phyloP scores from a whole-genome alignment of 228 moss, liverwort and hornwort species.

The Sphagnum fallax region DNA sequence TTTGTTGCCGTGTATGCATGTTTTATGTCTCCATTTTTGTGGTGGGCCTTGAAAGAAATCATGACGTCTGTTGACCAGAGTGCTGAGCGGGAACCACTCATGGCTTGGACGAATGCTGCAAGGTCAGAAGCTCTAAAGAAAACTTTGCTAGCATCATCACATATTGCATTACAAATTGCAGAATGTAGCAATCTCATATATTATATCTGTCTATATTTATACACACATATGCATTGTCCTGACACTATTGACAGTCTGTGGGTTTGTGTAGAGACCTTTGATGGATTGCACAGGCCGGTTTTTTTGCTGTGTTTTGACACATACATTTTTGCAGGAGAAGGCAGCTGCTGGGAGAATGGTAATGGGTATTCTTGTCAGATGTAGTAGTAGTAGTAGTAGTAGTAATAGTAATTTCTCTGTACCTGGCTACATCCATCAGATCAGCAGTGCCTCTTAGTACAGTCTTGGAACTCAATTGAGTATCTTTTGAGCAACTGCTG shows the following conservation, averaged over 20 bases:
- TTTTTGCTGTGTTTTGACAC: neutral
- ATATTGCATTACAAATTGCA: neutral
- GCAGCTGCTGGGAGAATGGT: neutral
- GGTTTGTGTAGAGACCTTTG: neutral
- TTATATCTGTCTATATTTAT: neutral
- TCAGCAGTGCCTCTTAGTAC: no score
- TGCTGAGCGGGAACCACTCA: conserved; percentile 33
- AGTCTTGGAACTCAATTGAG: no score
- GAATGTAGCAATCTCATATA: neutral
- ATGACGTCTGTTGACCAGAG: conserved; percentile 15
- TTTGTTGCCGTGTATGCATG: conserved; percentile 30
- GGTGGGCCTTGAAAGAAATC: conserved; percentile 32
- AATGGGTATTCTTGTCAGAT: neutral
- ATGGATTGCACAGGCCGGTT: neutral
- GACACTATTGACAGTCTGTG: neutral
- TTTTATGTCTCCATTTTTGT: conserved; percentile 29
- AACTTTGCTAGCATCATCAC: conserved; percentile 11
- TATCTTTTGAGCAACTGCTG: no score
- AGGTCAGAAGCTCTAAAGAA: conserved; percentile 35
- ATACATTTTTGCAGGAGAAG: neutral
- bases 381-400: no score
- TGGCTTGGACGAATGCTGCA: conserved; percentile 35
- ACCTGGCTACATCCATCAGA: no score
- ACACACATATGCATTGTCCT: no score
- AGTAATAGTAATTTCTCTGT: no score